These are phyloP conservation scores for Podospora bellae-mahoneyi DNA, from an alignment of 495 filamentous ascomycete species.

Conservation along the genomic window DNA sequence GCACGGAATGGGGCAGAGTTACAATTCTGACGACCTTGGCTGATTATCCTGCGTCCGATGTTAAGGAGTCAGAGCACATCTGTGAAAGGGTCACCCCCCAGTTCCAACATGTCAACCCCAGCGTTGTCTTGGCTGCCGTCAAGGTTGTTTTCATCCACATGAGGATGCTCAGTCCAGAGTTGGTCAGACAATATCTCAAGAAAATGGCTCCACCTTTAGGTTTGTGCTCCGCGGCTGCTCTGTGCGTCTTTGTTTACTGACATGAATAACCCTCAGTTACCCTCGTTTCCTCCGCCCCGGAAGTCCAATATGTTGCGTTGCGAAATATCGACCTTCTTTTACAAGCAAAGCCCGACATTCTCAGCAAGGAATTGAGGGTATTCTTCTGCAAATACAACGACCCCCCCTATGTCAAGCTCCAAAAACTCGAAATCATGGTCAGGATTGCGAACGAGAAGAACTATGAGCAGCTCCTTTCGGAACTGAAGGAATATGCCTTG, in stretches of 20 bases:
- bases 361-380: slow-evolving; percentile 94
- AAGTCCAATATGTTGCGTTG: slow-evolving; percentile 96
- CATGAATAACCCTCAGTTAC: slow-evolving; percentile 59
- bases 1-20: slow-evolving; percentile 98
- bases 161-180: slow-evolving; percentile 73
- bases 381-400: slow-evolving; percentile 99
- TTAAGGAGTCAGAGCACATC: slow-evolving; percentile 97
- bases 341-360: slow-evolving; percentile 91
- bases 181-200: slow-evolving; percentile 78
- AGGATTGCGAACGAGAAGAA: slow-evolving; percentile 98
- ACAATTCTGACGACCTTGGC: slow-evolving; percentile 89
- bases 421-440: slow-evolving; percentile 99
- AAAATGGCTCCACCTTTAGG: slow-evolving; percentile 98
- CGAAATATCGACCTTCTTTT: slow-evolving; percentile 93
- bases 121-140: slow-evolving; percentile 92
- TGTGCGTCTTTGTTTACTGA: slow-evolving; percentile 18
- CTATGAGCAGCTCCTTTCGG: slow-evolving; percentile 88
- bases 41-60: slow-evolving; percentile 78
- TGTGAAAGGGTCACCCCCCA: slow-evolving; percentile 94
- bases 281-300: slow-evolving; percentile 88
- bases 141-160: slow-evolving; percentile 98
- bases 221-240: slow-evolving; percentile 38
- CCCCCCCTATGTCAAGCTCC: slow-evolving; percentile 93
- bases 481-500: slow-evolving; percentile 94
- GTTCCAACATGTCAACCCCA: slow-evolving; percentile 97